A percentile compares a stretch with the other conserved stretches of the same genome.
Evolutionary conservation across 352 stramenopile species (phyloP).

Genomic region (Aphanomyces stellatus): DNA sequence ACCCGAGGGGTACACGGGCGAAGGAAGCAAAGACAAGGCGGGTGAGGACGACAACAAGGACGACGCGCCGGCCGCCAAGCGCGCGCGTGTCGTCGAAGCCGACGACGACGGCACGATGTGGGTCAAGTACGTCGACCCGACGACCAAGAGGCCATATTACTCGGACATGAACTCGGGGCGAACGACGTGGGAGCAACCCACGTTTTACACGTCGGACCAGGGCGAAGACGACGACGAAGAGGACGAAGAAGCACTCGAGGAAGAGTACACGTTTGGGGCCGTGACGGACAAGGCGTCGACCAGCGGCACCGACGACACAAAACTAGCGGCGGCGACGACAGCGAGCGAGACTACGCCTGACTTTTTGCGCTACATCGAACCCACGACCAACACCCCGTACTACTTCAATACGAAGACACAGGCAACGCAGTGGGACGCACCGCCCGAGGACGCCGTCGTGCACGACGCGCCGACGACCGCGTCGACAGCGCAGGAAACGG

Average conservation of each 20-base stretch:
- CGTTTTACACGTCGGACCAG: constrained; percentile 20
- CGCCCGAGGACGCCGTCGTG: neutral
- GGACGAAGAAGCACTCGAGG: constrained; percentile 11
- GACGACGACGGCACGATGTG: constrained; percentile 29
- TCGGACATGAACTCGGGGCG: constrained; percentile 45
- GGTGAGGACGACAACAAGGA: neutral
- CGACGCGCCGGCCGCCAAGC: neutral
- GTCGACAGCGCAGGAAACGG: neutral
- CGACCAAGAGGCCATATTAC: constrained; percentile 66
- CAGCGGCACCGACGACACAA: neutral
- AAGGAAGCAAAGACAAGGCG: neutral
- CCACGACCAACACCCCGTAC: constrained; percentile 19
- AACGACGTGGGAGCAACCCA: constrained; percentile 65
- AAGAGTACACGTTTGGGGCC: constrained; percentile 19
- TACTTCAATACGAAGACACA: constrained; percentile 21
- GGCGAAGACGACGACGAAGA: constrained; percentile 20
- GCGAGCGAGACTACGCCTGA: neutral
- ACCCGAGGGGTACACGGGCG: constrained; percentile 35
- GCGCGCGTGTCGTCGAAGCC: constrained; percentile 20
- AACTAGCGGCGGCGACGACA: neutral
- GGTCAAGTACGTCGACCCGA: constrained; percentile 62
- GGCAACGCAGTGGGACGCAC: constrained; percentile 12
- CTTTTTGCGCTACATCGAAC: constrained; percentile 33
- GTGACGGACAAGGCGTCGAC: neutral
- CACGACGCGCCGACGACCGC: constrained; percentile 23